These are phyloP conservation scores for Vaucheria bursata DNA, from an alignment of 352 stramenopile species.

Conservation along the genomic window DNA sequence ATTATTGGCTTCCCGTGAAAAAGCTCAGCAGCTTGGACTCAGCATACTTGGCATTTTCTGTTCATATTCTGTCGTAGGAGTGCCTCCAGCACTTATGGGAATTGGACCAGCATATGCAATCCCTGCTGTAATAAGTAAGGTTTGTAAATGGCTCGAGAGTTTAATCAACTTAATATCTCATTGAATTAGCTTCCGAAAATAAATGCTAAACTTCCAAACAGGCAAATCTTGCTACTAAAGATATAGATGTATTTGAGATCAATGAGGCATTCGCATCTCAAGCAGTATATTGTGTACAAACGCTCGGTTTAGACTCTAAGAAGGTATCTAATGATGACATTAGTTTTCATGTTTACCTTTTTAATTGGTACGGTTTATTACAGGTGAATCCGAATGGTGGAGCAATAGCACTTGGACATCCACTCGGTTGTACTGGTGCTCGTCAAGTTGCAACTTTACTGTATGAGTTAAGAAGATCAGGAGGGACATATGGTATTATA, in stretches of 20 bases:
- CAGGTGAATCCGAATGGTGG: constrained; percentile 75
- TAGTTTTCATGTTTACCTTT: too few relatives aligned
- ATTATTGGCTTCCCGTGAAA: constrained; percentile 68
- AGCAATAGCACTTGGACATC: constrained; percentile 75
- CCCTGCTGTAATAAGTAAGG: constrained; percentile 9
- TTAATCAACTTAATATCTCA: too few relatives aligned
- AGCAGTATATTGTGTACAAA: constrained; percentile 80
- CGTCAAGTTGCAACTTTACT: constrained; percentile 71
- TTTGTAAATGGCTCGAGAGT: too few relatives aligned
- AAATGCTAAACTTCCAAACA: too few relatives aligned
- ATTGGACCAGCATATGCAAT: constrained; percentile 80
- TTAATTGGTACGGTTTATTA: too few relatives aligned
- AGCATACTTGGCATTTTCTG: constrained; percentile 70
- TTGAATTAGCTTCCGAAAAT: too few relatives aligned
- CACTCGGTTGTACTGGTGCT: constrained; percentile 70
- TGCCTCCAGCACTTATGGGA: constrained; percentile 73
- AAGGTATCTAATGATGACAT: constrained; percentile 21
- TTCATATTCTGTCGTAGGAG: constrained; percentile 65
- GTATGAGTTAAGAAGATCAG: constrained; percentile 70
- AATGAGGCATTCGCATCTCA: constrained; percentile 80
- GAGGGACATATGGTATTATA: constrained; percentile 70
- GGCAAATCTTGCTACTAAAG: constrained; percentile 46
- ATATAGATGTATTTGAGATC: constrained; percentile 80
- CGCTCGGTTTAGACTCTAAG: constrained; percentile 78
- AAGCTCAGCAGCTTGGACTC: constrained; percentile 66